Evolutionary conservation across 352 stramenopile genomes (phyloP), one percentile per base, ranked within the genome.

Genomic region (Phytophthora foliorum): DNA sequence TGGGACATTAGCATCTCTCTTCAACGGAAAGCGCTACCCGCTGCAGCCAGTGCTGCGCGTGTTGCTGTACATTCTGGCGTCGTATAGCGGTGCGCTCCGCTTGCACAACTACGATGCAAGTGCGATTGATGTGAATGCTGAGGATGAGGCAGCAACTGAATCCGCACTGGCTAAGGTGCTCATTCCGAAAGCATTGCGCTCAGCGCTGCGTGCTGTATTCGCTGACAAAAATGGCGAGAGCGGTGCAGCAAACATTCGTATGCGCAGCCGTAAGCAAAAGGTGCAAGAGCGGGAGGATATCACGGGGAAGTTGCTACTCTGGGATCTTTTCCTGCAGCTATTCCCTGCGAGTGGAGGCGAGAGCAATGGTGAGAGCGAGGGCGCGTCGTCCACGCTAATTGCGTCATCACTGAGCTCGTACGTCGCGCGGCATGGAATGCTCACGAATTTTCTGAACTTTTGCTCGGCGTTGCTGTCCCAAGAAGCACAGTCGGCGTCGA

Each of bases 261-360:
- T 88, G 69, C 73, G 71, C 17, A 79, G 74, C 51, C 67, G 78
- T 17, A 85, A 85, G 36, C 81, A 86, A 68, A 81, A 89, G 54
- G 58, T 76, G 14, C 73, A 80, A 17, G 77, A 89, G 58, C 74
- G 75, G 0, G 80, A 92, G 31, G 81, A 89, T 38, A 70, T 91
- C 7, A 71, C 85, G 22, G 77, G 66, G 0, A 80, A 81, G 16
- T 34, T 96, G 44, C 58, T 96, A 25, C 74, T 92, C 6, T 96
- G 89, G 86, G 89, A 96, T 67, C 19, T 95, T 19, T 96, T 94
- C 56, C 56, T 95, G 5, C 89, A 93, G 63, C 69, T 95, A 4
- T 95, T 96, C 63, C 87, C 89, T 22, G 67, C 63, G 9, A 71
- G 70, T 36, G 74, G 56, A 55, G 57, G 39, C 16, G 39, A 48